Conservation (phyloP, 176 grass and related monocot genomes). For the Themeda triandra region DNA sequence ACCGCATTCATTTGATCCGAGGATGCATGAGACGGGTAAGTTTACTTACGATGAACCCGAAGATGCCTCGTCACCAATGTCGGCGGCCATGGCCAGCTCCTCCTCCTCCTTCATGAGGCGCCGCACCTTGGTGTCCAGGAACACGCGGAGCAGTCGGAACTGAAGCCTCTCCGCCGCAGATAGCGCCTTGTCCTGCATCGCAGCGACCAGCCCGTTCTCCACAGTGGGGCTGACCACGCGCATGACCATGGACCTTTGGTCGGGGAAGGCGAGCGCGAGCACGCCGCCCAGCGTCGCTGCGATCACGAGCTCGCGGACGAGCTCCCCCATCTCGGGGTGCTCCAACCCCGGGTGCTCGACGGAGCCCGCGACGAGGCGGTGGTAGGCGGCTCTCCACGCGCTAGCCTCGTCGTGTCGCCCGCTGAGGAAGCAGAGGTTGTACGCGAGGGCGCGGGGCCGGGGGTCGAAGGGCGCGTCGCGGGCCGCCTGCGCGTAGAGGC, state of each 20-base stretch:
- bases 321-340: background rate
- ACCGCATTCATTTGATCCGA: background rate
- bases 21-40: background rate
- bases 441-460: background rate
- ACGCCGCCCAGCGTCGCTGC: constrained; percentile 8
- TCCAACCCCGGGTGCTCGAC: background rate
- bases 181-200: constrained; percentile 7
- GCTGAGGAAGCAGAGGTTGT: background rate
- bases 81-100: background rate
- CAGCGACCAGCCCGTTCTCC: background rate
- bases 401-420: background rate
- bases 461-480: constrained; percentile 24
- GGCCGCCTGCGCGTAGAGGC: constrained; percentile 18
- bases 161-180: background rate
- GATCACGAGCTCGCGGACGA: constrained; percentile 12
- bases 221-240: background rate
- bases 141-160: constrained; percentile 1
- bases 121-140: background rate
- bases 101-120: background rate
- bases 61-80: background rate
- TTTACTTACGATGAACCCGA: constrained; percentile 6
- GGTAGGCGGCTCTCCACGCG: background rate
- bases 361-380: background rate
- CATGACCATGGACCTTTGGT: background rate
- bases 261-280: background rate